These are phyloP conservation scores for Dendrobium catenatum DNA, from an alignment of 106 monocot genomes.

Conservation along the genomic window DNA sequence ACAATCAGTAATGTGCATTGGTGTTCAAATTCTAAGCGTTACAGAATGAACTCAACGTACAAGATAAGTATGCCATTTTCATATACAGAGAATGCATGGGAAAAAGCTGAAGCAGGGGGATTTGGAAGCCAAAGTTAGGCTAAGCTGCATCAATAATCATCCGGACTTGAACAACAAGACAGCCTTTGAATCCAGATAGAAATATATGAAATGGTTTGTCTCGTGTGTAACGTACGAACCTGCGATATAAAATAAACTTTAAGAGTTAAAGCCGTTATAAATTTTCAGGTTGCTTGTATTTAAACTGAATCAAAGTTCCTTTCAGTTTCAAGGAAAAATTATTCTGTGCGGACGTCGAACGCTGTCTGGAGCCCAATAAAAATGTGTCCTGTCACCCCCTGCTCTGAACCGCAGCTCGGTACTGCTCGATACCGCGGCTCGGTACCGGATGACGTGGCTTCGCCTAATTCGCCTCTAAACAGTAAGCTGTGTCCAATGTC, in stretches of 20 bases:
- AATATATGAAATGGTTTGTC: conserved; percentile 65
- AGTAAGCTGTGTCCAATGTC: too few species aligned
- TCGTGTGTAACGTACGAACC: conserved; percentile 70
- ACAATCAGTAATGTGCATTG: neutral
- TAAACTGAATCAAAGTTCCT: too few species aligned
- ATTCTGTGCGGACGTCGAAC: too few species aligned
- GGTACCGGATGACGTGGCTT: too few species aligned
- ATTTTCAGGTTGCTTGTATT: neutral
- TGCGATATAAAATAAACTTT: neutral
- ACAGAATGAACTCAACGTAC: neutral
- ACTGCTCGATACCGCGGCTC: too few species aligned
- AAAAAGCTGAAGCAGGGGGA: neutral
- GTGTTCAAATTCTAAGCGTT: neutral
- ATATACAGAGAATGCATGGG: conserved; percentile 8
- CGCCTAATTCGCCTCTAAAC: too few species aligned
- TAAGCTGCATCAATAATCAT: conserved; percentile 19
- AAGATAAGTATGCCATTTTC: neutral
- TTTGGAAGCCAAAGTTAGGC: neutral
- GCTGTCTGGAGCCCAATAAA: too few species aligned
- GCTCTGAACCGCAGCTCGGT: too few species aligned
- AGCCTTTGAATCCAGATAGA: conserved; percentile 59
- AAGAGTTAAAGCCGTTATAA: neutral
- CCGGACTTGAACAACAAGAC: conserved; percentile 67
- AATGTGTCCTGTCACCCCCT: too few species aligned
- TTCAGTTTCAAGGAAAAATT: too few species aligned